Percentiles rank a stretch among this genome's conserved stretches.
These are phyloP conservation scores for Pythium rhizo-oryzae DNA, from an alignment of 352 stramenopile genomes.

Conservation along the genomic window DNA sequence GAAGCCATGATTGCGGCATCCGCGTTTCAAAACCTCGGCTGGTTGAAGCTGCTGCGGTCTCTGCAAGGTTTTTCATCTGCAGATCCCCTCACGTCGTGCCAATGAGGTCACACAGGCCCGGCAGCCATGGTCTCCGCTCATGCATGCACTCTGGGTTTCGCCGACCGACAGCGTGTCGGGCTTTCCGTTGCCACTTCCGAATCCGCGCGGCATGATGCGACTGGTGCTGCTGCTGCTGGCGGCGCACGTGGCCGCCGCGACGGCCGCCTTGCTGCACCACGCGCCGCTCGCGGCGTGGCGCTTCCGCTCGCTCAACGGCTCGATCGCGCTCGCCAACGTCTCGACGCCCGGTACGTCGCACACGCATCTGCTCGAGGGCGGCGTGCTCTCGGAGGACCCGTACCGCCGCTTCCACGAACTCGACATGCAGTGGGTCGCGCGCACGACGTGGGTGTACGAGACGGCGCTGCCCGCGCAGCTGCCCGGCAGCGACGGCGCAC, in stretches of 20 bases:
- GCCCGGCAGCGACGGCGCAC: background rate
- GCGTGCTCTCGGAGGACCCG: constrained; percentile 51
- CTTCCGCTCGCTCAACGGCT: constrained; percentile 61
- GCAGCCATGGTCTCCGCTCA: background rate
- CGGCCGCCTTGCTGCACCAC: background rate
- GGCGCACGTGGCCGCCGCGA: background rate
- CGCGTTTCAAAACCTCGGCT: background rate
- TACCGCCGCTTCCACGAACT: constrained; percentile 79
- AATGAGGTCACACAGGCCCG: no score
- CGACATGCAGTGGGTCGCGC: constrained; percentile 64
- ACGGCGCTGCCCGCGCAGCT: constrained; percentile 40
- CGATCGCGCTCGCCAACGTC: constrained; percentile 48
- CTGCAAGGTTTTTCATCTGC: background rate
- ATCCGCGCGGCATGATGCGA: background rate
- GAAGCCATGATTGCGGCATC: background rate
- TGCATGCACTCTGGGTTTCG: no score
- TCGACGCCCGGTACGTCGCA: constrained; percentile 74
- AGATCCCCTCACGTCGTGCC: background rate
- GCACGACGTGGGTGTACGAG: constrained; percentile 79
- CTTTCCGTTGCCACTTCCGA: no score
- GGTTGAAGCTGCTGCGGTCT: background rate
- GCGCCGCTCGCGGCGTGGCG: constrained; percentile 46
- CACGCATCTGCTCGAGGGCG: constrained; percentile 62
- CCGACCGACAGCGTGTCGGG: no score
- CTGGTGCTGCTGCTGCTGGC: constrained; percentile 7